These are phyloP conservation scores for Colletotrichum euphorbiae DNA, from an alignment of 2,329 filamentous ascomycete genomes.

Conservation along the genomic window DNA sequence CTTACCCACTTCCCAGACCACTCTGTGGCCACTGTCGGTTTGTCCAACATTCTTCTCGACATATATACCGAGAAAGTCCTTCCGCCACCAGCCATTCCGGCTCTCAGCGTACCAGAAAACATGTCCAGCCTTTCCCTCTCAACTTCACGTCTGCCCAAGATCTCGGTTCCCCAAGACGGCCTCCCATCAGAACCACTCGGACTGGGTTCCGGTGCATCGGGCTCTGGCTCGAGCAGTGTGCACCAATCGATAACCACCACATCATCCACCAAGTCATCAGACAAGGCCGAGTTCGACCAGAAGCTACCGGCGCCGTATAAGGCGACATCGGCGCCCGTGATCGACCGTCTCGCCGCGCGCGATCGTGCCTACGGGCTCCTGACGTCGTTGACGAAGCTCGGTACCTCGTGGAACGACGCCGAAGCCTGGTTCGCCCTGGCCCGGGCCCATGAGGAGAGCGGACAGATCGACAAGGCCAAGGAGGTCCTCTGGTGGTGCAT, in stretches of 20 bases:
- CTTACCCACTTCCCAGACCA: constrained; percentile 85
- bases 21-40: constrained; percentile 79
- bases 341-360: constrained; percentile 87
- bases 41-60: constrained; percentile 88
- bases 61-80: constrained; percentile 79
- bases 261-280: constrained; percentile 35
- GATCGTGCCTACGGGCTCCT: constrained; percentile 90
- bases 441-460: constrained; percentile 87
- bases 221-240: constrained; percentile 35
- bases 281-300: constrained; percentile 48
- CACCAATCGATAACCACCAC: constrained; percentile 27
- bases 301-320: constrained; percentile 65
- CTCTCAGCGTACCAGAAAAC: constrained; percentile 51
- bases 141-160: constrained; percentile 26
- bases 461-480: constrained; percentile 87
- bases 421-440: constrained; percentile 95
- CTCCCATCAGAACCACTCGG: constrained; percentile 62
- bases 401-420: constrained; percentile 87
- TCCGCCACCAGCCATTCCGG: constrained; percentile 65
- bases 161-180: constrained; percentile 22
- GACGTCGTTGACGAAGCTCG: constrained; percentile 84
- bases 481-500: constrained; percentile 98
- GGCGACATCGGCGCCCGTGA: constrained; percentile 73
- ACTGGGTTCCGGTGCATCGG: constrained; percentile 47
- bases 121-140: constrained; percentile 36